Conservation (phyloP, 495 filamentous ascomycete species). For the Hypoxylon fragiforme region DNA sequence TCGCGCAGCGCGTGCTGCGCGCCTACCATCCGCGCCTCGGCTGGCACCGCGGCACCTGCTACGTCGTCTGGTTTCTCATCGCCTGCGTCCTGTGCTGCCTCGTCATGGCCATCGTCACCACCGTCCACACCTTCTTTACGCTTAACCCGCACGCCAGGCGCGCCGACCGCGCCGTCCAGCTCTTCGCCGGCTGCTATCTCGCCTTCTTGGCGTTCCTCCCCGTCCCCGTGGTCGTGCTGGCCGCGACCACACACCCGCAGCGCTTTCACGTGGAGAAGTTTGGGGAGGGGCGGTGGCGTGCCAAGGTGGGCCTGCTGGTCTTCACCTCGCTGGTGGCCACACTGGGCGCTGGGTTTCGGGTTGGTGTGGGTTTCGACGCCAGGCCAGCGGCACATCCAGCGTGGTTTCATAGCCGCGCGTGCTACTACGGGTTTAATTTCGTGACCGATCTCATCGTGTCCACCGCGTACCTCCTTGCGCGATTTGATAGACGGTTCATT, state of each 20-base stretch:
- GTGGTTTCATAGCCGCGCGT: slow-evolving; percentile 68
- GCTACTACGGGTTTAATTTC: slow-evolving; percentile 83
- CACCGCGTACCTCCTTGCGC: slow-evolving; percentile 60
- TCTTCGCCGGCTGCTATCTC: slow-evolving; percentile 68
- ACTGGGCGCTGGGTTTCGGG: slow-evolving; percentile 71
- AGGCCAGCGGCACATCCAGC: slow-evolving; percentile 59
- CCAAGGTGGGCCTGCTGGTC: slow-evolving; percentile 67
- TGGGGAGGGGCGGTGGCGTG: slow-evolving; percentile 65
- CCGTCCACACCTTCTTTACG: slow-evolving; percentile 69
- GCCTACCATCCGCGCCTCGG: slow-evolving; percentile 72
- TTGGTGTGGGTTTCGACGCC: slow-evolving; percentile 58
- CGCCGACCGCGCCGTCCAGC: slow-evolving; percentile 64
- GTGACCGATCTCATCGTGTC: slow-evolving; percentile 71
- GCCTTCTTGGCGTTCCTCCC: slow-evolving; percentile 76
- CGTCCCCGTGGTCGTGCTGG: slow-evolving; percentile 60
- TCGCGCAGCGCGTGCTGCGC: slow-evolving; percentile 75
- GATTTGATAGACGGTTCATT: slow-evolving; percentile 75
- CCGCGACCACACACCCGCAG: slow-evolving; percentile 52
- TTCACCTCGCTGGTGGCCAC: slow-evolving; percentile 59
- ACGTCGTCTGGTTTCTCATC: slow-evolving; percentile 61
- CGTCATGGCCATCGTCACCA: slow-evolving; percentile 68
- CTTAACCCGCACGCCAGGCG: slow-evolving; percentile 45
- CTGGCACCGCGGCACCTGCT: slow-evolving; percentile 58
- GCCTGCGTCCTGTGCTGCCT: slow-evolving; percentile 62
- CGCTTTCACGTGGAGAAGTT: slow-evolving; percentile 64